Percentiles rank a stretch among this genome's conserved stretches.
phyloP scores from a whole-genome alignment of 2,329 filamentous ascomycete genomes.

The Alternaria brassicae region DNA sequence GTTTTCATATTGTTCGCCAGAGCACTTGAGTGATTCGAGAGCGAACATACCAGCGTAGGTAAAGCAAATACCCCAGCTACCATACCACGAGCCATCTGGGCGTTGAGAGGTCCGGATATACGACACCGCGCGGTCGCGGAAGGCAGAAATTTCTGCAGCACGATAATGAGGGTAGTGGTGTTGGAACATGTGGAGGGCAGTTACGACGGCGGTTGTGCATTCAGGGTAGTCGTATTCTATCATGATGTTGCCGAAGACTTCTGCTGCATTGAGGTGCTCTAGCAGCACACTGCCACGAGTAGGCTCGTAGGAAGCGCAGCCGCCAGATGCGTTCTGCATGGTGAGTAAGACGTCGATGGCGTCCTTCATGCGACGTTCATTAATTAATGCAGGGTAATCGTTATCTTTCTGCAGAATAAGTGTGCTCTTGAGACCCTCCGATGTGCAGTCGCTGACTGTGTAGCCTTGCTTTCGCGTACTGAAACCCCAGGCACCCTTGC shows the following conservation, averaged over 20 bases:
- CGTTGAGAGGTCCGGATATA: slow-evolving; percentile 85
- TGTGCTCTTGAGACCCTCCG: slow-evolving; percentile 86
- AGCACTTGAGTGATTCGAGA: slow-evolving; percentile 80
- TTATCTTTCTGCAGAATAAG: slow-evolving; percentile 82
- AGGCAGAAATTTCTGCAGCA: slow-evolving; percentile 72
- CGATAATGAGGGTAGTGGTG: slow-evolving; percentile 84
- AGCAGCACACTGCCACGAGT: slow-evolving; percentile 78
- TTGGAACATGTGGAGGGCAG: slow-evolving; percentile 81
- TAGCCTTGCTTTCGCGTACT: slow-evolving; percentile 93
- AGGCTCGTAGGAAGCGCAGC: slow-evolving; percentile 88
- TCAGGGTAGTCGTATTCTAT: slow-evolving; percentile 98
- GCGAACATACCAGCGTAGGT: slow-evolving; percentile 98
- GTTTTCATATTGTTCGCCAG: slow-evolving; percentile 81
- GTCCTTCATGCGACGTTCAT: slow-evolving; percentile 80
- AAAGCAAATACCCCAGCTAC: slow-evolving; percentile 97
- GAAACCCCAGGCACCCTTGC: slow-evolving; percentile 96
- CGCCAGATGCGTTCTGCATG: slow-evolving; percentile 87
- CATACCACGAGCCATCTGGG: slow-evolving; percentile 93
- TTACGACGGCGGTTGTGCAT: slow-evolving; percentile 94
- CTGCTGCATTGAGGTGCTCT: slow-evolving; percentile 90
- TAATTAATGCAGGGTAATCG: slow-evolving; percentile 72
- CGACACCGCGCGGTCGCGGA: slow-evolving; percentile 74
- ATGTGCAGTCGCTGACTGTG: slow-evolving; percentile 92
- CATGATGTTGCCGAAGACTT: slow-evolving; percentile 98
- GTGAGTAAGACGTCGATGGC: slow-evolving; percentile 89